phyloP scores from a whole-genome alignment of 768 basidiomycete genomes.

The Lactarius quietus region DNA sequence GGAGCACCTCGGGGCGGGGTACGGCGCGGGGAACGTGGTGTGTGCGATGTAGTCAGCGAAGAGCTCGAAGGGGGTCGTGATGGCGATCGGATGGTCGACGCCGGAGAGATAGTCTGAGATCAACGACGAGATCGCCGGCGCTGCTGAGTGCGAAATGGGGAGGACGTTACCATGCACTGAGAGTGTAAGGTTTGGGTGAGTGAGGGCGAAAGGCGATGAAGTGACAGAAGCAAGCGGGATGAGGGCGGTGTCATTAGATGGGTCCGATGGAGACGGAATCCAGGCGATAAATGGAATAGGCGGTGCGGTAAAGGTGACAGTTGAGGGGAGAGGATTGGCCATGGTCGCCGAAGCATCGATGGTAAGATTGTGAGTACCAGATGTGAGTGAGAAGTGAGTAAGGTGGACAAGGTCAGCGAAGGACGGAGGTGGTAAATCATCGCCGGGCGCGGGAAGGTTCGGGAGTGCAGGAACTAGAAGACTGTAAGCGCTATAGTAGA shows the following conservation, averaged over 20 bases:
- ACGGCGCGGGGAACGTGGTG: constrained; percentile 61
- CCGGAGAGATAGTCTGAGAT: constrained; percentile 62
- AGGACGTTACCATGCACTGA: constrained; percentile 53
- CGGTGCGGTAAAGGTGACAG: constrained; percentile 49
- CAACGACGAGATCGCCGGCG: constrained; percentile 53
- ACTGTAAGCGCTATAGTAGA: constrained; percentile 20
- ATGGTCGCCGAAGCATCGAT: constrained; percentile 50
- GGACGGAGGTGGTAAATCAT: constrained; percentile 48
- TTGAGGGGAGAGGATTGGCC: constrained; percentile 52
- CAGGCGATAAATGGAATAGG: constrained; percentile 60
- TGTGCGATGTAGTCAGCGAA: constrained; percentile 45
- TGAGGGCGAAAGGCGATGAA: constrained; percentile 55
- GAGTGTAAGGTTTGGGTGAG: constrained; percentile 66
- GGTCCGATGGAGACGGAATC: constrained; percentile 36
- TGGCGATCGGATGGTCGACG: constrained; percentile 50
- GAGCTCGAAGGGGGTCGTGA: constrained; percentile 49
- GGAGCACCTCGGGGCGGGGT: constrained; percentile 60
- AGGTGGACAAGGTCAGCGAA: constrained; percentile 59
- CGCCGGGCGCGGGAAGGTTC: constrained; percentile 59
- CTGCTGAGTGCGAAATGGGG: constrained; percentile 42
- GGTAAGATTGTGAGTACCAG: constrained; percentile 32
- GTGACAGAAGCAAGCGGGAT: constrained; percentile 53
- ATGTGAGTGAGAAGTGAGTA: constrained; percentile 48
- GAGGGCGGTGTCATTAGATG: constrained; percentile 19
- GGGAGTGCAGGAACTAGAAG: constrained; percentile 58